These are phyloP conservation scores for Mycena albidolilacea DNA, from an alignment of 768 basidiomycete species.

Conservation along the genomic window DNA sequence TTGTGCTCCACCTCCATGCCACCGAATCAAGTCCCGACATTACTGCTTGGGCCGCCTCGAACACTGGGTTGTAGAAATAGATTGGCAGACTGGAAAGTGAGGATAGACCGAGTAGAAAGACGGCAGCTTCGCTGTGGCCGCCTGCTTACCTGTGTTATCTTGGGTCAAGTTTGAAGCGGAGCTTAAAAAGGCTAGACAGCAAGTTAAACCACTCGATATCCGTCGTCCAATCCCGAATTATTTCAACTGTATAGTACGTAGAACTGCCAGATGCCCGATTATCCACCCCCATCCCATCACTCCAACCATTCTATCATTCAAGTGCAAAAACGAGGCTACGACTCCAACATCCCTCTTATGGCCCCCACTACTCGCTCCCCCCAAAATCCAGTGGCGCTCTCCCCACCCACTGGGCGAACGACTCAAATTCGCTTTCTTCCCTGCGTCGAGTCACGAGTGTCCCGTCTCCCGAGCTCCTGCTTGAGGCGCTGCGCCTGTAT, in stretches of 20 bases:
- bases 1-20: conserved; percentile 22
- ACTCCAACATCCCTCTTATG: too few relatives aligned
- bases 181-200: too few relatives aligned
- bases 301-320: too few relatives aligned
- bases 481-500: conserved; percentile 2
- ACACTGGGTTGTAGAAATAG: conserved; percentile 24
- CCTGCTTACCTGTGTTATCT: too few relatives aligned
- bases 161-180: too few relatives aligned
- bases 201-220: too few relatives aligned
- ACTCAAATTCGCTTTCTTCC: conserved; percentile 1
- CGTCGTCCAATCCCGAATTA: too few relatives aligned
- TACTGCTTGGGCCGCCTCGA: conserved; percentile 16
- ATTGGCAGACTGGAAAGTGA: conserved; percentile 17
- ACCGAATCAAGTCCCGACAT: conserved; percentile 21
- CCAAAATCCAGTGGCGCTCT: neutral
- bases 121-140: neutral
- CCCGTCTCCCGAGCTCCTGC: neutral
- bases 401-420: conserved; percentile 20
- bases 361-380: too few relatives aligned
- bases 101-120: conserved; percentile 19
- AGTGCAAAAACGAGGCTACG: too few relatives aligned
- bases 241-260: too few relatives aligned
- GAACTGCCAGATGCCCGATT: too few relatives aligned
- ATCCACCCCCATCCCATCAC: too few relatives aligned
- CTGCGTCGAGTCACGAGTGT: neutral